Evolutionary conservation across 345 rosid species (phyloP).

Genomic region (rapeseed (Brassica napus)): Da-Ae NC_063452.1:1919501-1920000

Average conservation of each 20-base stretch:
- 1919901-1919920: too few relatives aligned
- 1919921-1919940: too few relatives aligned
- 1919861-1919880: neutral
- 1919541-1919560: too few relatives aligned
- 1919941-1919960: too few relatives aligned
- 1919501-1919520: neutral
- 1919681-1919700: conserved; percentile 29
- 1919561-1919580: neutral
- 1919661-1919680: conserved; percentile 41
- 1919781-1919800: conserved; percentile 1
- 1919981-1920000: too few relatives aligned
- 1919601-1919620: conserved; percentile 43
- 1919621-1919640: conserved; percentile 45
- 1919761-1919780: neutral
- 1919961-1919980: too few relatives aligned
- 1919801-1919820: conserved; percentile 35
- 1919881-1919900: conserved; percentile 8
- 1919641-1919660: conserved; percentile 29
- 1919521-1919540: too few relatives aligned
- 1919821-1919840: conserved; percentile 25
- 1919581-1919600: conserved; percentile 20
- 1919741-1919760: neutral
- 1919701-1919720: conserved; percentile 32
- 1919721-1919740: conserved; percentile 40
- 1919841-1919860: conserved; percentile 6